Percentiles rank a stretch among this genome's conserved stretches.
Conservation (phyloP, 108 stramenopile species). For the Schizochytrium sp. region DNA sequence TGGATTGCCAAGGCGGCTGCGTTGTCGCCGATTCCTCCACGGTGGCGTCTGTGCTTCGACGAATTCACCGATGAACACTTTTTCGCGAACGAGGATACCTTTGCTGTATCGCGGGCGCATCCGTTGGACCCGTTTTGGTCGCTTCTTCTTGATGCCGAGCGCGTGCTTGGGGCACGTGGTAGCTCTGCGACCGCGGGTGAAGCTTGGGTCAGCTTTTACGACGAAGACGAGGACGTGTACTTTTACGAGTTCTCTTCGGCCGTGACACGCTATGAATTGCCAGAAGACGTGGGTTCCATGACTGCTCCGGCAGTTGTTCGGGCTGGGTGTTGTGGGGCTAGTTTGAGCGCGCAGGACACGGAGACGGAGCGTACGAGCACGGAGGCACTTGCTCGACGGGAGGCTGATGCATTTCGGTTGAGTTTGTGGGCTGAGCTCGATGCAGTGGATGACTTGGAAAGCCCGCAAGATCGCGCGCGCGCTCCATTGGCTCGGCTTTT, state of each 20-base stretch:
- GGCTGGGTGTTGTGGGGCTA: not conserved
- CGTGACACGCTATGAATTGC: not conserved
- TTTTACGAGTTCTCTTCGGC: not conserved
- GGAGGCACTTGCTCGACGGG: not conserved
- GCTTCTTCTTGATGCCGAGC: not conserved
- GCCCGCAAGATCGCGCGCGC: not conserved
- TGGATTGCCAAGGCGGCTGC: slow-evolving; percentile 14
- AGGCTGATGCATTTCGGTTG: not conserved
- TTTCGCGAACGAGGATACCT: not conserved
- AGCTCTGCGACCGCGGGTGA: not conserved
- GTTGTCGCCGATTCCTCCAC: not conserved
- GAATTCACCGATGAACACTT: not conserved
- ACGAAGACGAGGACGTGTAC: not conserved
- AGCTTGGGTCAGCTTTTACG: not conserved
- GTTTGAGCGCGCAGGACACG: not conserved
- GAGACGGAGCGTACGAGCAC: not conserved
- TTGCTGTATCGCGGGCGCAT: not conserved
- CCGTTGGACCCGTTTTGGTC: not conserved
- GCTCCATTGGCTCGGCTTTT: not conserved
- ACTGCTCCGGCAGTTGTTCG: not conserved
- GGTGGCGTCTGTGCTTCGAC: not conserved
- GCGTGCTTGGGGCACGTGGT: not conserved
- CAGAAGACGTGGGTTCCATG: not conserved
- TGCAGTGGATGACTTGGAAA: not conserved
- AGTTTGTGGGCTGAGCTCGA: not conserved